Conservation (phyloP, 164 flowering plant species). For the Magnolia changhungtana region DNA sequence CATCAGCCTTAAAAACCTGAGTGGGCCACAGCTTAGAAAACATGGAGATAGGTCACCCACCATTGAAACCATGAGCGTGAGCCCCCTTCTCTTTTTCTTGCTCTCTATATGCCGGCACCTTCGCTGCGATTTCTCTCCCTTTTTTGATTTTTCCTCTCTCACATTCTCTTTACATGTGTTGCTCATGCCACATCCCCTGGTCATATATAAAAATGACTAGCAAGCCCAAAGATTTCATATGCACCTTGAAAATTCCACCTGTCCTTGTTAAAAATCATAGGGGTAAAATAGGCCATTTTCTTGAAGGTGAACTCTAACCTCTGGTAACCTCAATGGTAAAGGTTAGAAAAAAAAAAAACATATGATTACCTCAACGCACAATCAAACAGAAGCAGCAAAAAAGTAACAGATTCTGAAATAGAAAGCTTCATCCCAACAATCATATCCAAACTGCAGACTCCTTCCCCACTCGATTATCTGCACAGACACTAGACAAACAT, state of each 20-base stretch:
- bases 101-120: too few relatives aligned
- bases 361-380: neutral
- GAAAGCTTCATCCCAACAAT: constrained; percentile 15
- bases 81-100: too few relatives aligned
- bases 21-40: too few relatives aligned
- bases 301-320: neutral
- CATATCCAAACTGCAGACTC: constrained; percentile 27
- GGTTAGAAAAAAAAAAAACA: neutral
- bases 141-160: too few relatives aligned
- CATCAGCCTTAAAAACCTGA: too few relatives aligned
- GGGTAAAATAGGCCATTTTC: neutral
- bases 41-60: too few relatives aligned
- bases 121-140: too few relatives aligned
- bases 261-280: neutral
- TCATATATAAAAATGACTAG: too few relatives aligned
- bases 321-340: neutral
- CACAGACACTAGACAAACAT: constrained; percentile 29
- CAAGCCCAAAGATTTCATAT: too few relatives aligned
- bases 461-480: constrained; percentile 24
- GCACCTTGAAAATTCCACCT: neutral
- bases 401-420: constrained; percentile 12
- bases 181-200: too few relatives aligned
- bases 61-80: too few relatives aligned
- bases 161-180: too few relatives aligned
- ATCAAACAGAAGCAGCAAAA: neutral